Base-by-base conservation (phyloP, 345 rosid species). In the Citrus maxima region DNA sequence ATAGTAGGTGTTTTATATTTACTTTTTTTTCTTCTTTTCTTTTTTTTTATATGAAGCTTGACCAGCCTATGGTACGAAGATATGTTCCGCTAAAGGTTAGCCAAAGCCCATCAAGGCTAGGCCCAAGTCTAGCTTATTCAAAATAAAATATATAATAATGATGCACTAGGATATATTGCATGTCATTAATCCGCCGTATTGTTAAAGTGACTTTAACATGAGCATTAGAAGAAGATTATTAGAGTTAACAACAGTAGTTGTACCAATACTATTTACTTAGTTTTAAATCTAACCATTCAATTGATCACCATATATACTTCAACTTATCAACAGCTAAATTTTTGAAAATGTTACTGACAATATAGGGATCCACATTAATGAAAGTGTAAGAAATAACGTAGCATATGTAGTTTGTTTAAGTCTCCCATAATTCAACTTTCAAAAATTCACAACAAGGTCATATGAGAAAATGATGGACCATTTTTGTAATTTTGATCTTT, bases 391-490 rank as follows among this genome's bases (percentile, higher is more conserved):
- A 74, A 80, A 78, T 19, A 74, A 73, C 69, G 66, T 8, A 25
- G 25, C 16, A 13, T 13, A 12, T 46, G 51, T 24, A 25, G 46
- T 74, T 80, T 24, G 13, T 65, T 54, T 60, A 58, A 71, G 46
- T 30, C 42, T 27, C 80, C 64, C 55, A 70, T 76, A 55, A 71
- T 38, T 64, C 74, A 63, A 51, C 67, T 67, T 19, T 69, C 5
- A 42, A 7, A 25, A 1, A 22, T 40, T n/a, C 18, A 32, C 46
- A 46, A 55, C 69, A 82, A 22, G 24, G n/a, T 62, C 79, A 66
- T 84, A 77, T 58, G 85, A 80, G 67, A 58, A 76, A 77, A 81
- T 54, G 76, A 84, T 83, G 89, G 85, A 67, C 86, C 85, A 83
- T 60, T 37, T 27, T 40, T 37, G 25, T 73, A 61, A 70, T 8